Conservation (phyloP, 2,329 filamentous ascomycete species). For the Daldinia sp. region DNA sequence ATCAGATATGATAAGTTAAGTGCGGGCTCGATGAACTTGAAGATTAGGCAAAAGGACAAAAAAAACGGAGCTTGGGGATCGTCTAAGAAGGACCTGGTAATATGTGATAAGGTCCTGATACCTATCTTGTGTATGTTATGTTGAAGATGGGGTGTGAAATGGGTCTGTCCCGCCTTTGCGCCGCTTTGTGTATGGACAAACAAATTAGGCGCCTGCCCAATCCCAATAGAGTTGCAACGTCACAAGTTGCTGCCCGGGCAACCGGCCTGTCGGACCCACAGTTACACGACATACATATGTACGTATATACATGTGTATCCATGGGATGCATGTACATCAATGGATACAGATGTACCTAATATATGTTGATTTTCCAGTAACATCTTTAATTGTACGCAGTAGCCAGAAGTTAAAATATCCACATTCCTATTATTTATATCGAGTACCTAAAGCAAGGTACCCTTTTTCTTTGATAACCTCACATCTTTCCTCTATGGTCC, state of each 20-base stretch:
- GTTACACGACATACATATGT: not conserved
- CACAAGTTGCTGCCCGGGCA: conserved; percentile 41
- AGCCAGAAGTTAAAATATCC: not conserved
- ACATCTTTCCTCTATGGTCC: conserved; percentile 21
- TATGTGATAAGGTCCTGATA: conserved; percentile 24
- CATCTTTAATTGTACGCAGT: not conserved
- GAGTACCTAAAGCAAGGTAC: not conserved
- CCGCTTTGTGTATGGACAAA: conserved; percentile 38
- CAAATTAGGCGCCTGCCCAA: conserved; percentile 40
- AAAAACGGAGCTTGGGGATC: conserved; percentile 27
- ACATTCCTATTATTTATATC: not conserved
- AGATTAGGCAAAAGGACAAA: conserved; percentile 32
- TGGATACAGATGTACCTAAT: not conserved
- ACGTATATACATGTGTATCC: not conserved
- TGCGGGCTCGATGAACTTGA: conserved; percentile 28
- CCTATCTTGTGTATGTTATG: not conserved
- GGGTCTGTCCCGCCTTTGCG: conserved; percentile 24
- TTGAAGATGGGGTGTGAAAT: not conserved
- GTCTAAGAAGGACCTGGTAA: conserved; percentile 31
- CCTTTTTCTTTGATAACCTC: conserved; percentile 6
- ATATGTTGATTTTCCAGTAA: conserved; percentile 1
- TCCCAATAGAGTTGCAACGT: conserved; percentile 40
- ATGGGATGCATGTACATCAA: not conserved
- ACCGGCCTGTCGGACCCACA: conserved; percentile 38
- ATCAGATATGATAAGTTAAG: conserved; percentile 31